phyloP scores from a whole-genome alignment of 1,284 basidiomycete genomes.

The Porodaedalea pini region DNA sequence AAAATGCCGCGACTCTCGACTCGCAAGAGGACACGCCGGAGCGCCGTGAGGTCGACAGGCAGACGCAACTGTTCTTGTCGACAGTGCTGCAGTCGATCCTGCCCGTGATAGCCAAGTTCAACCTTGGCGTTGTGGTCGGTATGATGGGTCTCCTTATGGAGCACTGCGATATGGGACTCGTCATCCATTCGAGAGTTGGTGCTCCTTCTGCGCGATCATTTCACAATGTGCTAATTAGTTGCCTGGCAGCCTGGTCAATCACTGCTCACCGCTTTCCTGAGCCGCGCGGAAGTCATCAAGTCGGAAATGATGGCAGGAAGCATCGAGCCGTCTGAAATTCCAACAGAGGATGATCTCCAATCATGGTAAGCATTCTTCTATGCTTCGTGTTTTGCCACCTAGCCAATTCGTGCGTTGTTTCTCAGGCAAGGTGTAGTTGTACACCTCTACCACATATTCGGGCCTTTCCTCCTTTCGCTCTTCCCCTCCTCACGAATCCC shows the following conservation, averaged over 20 bases:
- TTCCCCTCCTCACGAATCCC: conserved; percentile 88
- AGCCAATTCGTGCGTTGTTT: too few species aligned
- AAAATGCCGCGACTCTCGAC: conserved; percentile 69
- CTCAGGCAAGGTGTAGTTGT: conserved; percentile 80
- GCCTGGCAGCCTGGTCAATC: conserved; percentile 82
- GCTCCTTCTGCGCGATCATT: conserved; percentile 4
- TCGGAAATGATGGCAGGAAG: conserved; percentile 53
- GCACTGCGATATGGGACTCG: conserved; percentile 69
- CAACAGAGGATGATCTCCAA: conserved; percentile 71
- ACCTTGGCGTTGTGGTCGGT: conserved; percentile 82
- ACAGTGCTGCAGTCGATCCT: conserved; percentile 86
- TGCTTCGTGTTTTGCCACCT: conserved; percentile 10
- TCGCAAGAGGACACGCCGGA: conserved; percentile 59
- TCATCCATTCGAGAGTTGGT: conserved; percentile 75
- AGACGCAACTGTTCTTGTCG: conserved; percentile 86
- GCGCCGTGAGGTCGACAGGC: conserved; percentile 74
- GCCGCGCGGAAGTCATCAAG: conserved; percentile 87
- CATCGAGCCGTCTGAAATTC: conserved; percentile 50
- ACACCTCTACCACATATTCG: conserved; percentile 77
- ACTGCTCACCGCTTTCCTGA: conserved; percentile 88
- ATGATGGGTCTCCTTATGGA: conserved; percentile 83
- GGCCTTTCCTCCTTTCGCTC: conserved; percentile 71
- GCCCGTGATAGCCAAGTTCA: conserved; percentile 74
- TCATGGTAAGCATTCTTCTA: conserved; percentile 66
- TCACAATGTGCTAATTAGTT: not conserved